Evolutionary conservation across 1,284 basidiomycete genomes (phyloP), one percentile per base, ranked within the genome.

Genomic region (Pascua guehoae): DNA sequence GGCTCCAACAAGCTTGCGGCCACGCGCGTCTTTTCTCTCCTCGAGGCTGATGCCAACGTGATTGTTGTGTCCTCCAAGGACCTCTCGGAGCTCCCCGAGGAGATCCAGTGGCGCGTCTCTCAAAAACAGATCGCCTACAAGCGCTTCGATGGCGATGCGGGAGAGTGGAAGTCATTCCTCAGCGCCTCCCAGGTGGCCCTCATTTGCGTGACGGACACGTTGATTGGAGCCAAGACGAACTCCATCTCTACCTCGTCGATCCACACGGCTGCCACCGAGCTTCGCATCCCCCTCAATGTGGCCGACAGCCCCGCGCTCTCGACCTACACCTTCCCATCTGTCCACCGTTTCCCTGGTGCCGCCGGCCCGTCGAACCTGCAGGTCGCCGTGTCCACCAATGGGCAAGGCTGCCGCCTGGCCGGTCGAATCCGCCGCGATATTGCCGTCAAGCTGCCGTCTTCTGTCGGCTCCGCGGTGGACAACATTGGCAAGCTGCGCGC

Each of bases 311-410:
- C 91, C 1, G 79, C 84, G 10, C 81, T 95, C 18, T 96, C 91
- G 73, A 91, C 96, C 70, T 97, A 91, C 72, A 86, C 88, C 0
- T 94, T 97, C 78, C 84, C 89, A 0, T 85, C 92, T 0, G 85
- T 87, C 0, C 91, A 97, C 70, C 88, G 94, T 5, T 92, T 97
- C 68, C 72, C 82, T 7, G 68, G 72, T 11, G 38, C 61, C 40
- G 56, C 58, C 47, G 69, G 67, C 14, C 78, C 83, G 7, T 85
- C 84, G 0, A 79, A 88, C 2, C 79, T 97, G 0, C 92, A 97
- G 69, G 78, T 98, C 12, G 90, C 88, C 0, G 84, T 98, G 1
- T 91, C 91, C 0, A 94, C 94, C 1, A 97, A 96, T 66, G 91
- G 92, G 0, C 84, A 88, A 58, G 95, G 94, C 1, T 98, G 95